Evolutionary conservation across 129 eudicot species (phyloP), one percentile per base, ranked within the genome.

Genomic region (Chrysanthemum makinoi): DNA sequence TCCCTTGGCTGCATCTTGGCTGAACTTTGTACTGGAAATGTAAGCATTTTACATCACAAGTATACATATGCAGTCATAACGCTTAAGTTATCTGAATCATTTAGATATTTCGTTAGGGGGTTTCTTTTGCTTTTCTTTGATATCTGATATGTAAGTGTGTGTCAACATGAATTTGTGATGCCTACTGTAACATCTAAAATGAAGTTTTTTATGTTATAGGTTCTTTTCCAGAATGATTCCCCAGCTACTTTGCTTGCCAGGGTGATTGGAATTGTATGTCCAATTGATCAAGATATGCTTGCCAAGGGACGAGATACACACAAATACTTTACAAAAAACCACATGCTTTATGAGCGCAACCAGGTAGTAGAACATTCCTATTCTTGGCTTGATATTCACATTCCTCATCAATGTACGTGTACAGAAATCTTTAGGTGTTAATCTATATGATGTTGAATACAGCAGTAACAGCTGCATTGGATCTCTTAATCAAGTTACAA

Each of bases 1-100:
- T 91, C 97, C 26, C 97, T 91, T 69, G 97, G 97, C 17, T 91
- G 97, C 91, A 91, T 91, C 69, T 79, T 91, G 80, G 97, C 97
- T 20, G 97, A 91, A 85, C 97, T 91, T 62, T 91, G 97, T 78
- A 88, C 97, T 11, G 96, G 97, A 72, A 88, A 88, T 79, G 97
- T 91, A 76, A 80, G 94, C 78, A 72, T 30, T 66, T 10, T 76
- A 1, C 52, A 7, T 46, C 65, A 73, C 35, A 19, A 58, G 6
- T 55, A n/a, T 24, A 10, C 30, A 28, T 61, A 28, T 61, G 46
- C 66, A 13, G 77, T 87, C 57, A 33, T 39, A 49, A 16, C 10
- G 16, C 6, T 7, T 6, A 39, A 33, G 13, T 39, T 63, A 63
- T 72, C 28, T 60, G 24, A 15, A 57, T 19, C 28, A 22, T 44